phyloP scores from a whole-genome alignment of 2,329 filamentous ascomycete species.

The Fusarium goolgardi region DNA sequence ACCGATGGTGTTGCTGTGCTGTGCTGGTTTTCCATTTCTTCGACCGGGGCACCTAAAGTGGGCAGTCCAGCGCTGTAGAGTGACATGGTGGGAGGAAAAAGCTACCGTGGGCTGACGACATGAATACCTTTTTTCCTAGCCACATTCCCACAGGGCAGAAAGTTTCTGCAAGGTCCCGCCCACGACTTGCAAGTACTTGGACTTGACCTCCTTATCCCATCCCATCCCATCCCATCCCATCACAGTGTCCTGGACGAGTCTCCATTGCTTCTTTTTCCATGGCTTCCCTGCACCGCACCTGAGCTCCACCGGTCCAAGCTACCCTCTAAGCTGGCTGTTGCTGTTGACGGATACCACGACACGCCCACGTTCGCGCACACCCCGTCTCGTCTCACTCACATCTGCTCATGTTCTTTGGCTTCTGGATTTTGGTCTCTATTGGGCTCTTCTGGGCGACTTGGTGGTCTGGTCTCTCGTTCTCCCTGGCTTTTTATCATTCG shows the following conservation, averaged over 20 bases:
- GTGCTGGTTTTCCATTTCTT: constrained; percentile 36
- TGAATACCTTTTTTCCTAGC: constrained; percentile 21
- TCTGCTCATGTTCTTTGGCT: constrained; percentile 31
- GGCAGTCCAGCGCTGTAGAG: constrained; percentile 22
- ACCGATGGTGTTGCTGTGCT: constrained; percentile 27
- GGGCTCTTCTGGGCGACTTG: constrained; percentile 32
- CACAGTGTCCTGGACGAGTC: constrained; percentile 22
- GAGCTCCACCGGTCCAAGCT: constrained; percentile 29
- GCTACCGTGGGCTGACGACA: not conserved
- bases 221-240: constrained; percentile 19
- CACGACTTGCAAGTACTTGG: constrained; percentile 15
- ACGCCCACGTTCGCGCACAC: constrained; percentile 29
- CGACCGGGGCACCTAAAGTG: constrained; percentile 35
- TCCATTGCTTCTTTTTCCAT: constrained; percentile 43
- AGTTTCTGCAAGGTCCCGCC: constrained; percentile 32
- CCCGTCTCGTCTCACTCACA: constrained; percentile 41
- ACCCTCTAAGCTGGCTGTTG: constrained; percentile 4
- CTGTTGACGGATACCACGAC: constrained; percentile 33
- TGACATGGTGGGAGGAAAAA: constrained; percentile 8
- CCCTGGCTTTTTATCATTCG: constrained; percentile 31
- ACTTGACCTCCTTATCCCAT: constrained; percentile 23
- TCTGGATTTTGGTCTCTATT: constrained; percentile 20
- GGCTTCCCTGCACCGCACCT: constrained; percentile 31
- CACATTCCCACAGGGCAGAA: not conserved
- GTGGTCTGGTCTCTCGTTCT: constrained; percentile 14